Conservation (phyloP, 768 basidiomycete species). For the Psilocybe azurescens region DNA sequence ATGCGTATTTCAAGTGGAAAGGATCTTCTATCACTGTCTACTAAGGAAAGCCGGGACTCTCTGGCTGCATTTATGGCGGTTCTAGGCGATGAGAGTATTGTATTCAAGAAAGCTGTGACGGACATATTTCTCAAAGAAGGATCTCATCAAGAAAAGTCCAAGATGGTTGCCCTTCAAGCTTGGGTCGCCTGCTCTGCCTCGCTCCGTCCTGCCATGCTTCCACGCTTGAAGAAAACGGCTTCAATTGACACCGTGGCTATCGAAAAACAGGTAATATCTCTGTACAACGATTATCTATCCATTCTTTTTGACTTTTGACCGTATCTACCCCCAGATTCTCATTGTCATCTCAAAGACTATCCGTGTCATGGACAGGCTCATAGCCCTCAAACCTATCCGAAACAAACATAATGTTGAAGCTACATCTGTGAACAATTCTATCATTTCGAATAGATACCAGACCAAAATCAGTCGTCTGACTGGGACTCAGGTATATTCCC, state of each 20-base stretch:
- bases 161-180: background rate
- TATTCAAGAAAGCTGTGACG: background rate
- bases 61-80: background rate
- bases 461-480: constrained; percentile 40
- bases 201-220: background rate
- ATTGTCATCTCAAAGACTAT: constrained; percentile 40
- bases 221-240: background rate
- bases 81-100: background rate
- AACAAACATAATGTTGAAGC: constrained; percentile 50
- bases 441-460: constrained; percentile 47
- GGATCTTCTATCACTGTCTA: background rate
- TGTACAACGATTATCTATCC: background rate
- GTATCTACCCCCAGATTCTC: constrained; percentile 32
- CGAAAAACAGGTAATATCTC: background rate
- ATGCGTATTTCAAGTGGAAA: background rate
- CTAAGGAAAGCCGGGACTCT: background rate
- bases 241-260: background rate
- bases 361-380: constrained; percentile 42
- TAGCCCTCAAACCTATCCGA: constrained; percentile 45
- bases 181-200: background rate
- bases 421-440: constrained; percentile 27
- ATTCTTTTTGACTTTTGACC: background rate
- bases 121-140: background rate
- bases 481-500: constrained; percentile 30
- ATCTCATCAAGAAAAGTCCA: background rate